phyloP scores from a whole-genome alignment of 495 filamentous ascomycete genomes.

The Daldinia caldariorum region DNA sequence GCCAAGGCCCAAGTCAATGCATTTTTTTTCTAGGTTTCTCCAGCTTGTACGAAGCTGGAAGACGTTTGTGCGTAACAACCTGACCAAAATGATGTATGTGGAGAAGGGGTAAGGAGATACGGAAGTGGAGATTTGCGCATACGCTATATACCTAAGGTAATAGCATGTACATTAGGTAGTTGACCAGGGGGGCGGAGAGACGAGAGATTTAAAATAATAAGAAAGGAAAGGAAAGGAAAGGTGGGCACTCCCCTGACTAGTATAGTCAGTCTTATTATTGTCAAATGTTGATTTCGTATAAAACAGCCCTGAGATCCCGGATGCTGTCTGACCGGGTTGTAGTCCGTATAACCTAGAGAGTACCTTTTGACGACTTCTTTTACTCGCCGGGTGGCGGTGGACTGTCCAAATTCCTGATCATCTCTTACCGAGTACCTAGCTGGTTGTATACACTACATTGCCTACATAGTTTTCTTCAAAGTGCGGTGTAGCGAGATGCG shows the following conservation, averaged over 20 bases:
- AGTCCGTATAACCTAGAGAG: conserved; percentile 20
- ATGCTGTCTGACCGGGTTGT: background rate
- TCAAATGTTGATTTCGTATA: conserved; percentile 26
- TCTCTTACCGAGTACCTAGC: conserved; percentile 15
- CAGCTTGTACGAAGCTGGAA: conserved; percentile 7
- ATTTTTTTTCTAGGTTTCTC: conserved; percentile 31
- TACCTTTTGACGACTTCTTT: background rate
- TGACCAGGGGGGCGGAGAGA: background rate
- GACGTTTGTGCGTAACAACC: background rate
- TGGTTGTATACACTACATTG: conserved; percentile 1
- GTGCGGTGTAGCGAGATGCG: conserved; percentile 54
- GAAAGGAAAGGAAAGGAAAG: background rate
- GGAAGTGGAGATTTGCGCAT: conserved; percentile 6
- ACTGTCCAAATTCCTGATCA: conserved; percentile 1
- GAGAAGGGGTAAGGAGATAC: conserved; percentile 17
- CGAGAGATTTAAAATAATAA: too few species aligned
- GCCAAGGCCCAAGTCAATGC: conserved; percentile 26
- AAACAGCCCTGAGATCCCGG: conserved; percentile 5
- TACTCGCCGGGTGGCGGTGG: background rate
- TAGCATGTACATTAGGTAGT: background rate
- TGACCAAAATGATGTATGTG: conserved; percentile 10
- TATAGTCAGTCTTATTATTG: conserved; percentile 3
- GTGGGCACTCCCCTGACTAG: conserved; percentile 30
- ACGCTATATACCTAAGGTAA: background rate
- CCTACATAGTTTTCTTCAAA: conserved; percentile 38